Evolutionary conservation across 2,329 filamentous ascomycete species (phyloP), one percentile per base, ranked within the genome.

Genomic region (Laburnicola sp.): DNA sequence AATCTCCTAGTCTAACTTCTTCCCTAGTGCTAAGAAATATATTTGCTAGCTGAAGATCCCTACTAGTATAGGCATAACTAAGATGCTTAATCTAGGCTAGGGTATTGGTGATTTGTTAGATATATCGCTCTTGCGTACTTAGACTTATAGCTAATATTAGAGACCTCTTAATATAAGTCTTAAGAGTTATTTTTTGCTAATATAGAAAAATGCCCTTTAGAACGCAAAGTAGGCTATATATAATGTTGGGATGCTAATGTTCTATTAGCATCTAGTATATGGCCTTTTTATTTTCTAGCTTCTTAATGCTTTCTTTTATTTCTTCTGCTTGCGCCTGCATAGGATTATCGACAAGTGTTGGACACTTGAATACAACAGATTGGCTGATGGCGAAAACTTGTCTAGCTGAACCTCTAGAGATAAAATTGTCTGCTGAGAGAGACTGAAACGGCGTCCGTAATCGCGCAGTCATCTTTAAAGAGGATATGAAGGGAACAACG

Each of bases 41-140:
- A 28, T 52, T 52, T 27, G 36, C 50, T 30, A 39, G 50, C 31
- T 45, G 50, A 42, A 52, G 44, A 38, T 52, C 50, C 16, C 50
- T 45, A 22, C n/a, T n/a, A n/a, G n/a, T n/a, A n/a, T 52, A 45
- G 50, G 31, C 50, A 38, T 48, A 48, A 38, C 50, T 45, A 30
- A 52, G 50, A 36, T 52, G 22, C 38, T 52, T 45, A 38, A 48
- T 35, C 50, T 45, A 52, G 22, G 45, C 43, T 42, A 48, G 37
- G 32, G 44, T 45, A 44, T 37, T 48, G 16, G 50, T 39, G n/a
- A 52, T 48, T 31, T 52, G 50, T 38, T 44, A 37, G 45, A 52
- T 52, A 44, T 45, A 52, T 22, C 45, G 43, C 36, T 36, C 43
- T 48, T 52, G 50, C 26, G 23, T 52, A 31, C 30, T 43, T 42